Percentiles rank a stretch among this genome's conserved stretches.
These are phyloP conservation scores for Psilocybe mexicana DNA, from an alignment of 1,284 basidiomycete species.

Conservation along the genomic window DNA sequence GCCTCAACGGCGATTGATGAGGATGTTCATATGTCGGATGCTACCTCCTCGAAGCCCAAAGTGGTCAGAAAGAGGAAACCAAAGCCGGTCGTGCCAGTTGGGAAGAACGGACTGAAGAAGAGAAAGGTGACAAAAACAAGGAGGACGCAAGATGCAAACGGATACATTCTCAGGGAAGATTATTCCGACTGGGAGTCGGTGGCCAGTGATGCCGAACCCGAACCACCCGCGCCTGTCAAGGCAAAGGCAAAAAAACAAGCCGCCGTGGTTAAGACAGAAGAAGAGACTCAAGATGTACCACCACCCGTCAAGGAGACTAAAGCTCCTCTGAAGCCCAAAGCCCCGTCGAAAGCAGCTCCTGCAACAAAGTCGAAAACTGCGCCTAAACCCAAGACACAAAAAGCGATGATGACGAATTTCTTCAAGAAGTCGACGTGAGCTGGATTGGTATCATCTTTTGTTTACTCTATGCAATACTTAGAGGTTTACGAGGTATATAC, in stretches of 20 bases:
- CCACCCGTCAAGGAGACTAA: conserved; percentile 7
- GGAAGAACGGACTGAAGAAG: conserved; percentile 74
- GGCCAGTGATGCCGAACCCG: conserved; percentile 54
- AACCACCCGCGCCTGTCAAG: conserved; percentile 34
- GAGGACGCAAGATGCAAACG: conserved; percentile 58
- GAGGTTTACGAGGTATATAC: conserved; percentile 8
- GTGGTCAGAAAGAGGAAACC: conserved; percentile 50
- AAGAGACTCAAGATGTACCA: conserved; percentile 13
- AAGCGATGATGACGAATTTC: conserved; percentile 35
- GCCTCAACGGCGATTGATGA: conserved; percentile 35
- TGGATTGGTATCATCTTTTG: not conserved
- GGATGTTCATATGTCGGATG: conserved; percentile 38
- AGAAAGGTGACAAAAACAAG: conserved; percentile 60
- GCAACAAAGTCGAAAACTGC: not conserved
- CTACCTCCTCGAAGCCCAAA: conserved; percentile 43
- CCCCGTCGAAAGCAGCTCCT: conserved; percentile 10
- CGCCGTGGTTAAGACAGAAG: conserved; percentile 21
- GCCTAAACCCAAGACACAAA: conserved; percentile 22
- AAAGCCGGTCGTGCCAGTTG: conserved; percentile 66
- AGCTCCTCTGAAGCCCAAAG: conserved; percentile 17
- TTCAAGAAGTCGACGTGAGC: conserved; percentile 30
- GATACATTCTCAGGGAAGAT: conserved; percentile 75
- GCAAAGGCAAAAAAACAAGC: conserved; percentile 30
- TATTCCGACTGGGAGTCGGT: conserved; percentile 80
- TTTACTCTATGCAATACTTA: not conserved